Percentiles rank a stretch among this genome's conserved stretches.
Conservation (phyloP, 2,329 filamentous ascomycete genomes). For the Penicillium sp. region DNA sequence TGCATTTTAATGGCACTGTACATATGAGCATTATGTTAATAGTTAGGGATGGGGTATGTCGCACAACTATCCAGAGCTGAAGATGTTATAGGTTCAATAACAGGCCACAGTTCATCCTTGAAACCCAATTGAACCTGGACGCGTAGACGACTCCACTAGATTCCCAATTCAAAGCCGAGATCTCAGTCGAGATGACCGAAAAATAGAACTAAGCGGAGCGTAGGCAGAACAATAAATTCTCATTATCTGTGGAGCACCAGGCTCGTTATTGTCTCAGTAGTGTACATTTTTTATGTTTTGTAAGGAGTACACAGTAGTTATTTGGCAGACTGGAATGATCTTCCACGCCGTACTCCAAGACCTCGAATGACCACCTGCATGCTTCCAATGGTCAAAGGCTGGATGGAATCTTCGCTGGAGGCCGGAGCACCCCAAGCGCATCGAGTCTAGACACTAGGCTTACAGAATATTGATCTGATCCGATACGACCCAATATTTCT, state of each 20-base stretch:
- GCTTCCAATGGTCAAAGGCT: not conserved
- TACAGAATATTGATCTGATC: not conserved
- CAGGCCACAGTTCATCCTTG: not conserved
- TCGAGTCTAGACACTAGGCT: not conserved
- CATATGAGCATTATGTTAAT: not conserved
- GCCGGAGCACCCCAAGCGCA: too few species aligned
- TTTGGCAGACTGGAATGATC: not conserved
- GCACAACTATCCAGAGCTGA: too few species aligned
- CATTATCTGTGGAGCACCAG: not conserved
- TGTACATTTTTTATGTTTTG: not conserved
- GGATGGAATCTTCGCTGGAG: not conserved
- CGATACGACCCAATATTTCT: too few species aligned
- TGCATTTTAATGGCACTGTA: not conserved
- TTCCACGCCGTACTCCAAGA: not conserved
- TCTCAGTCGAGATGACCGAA: not conserved
- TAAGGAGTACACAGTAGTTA: not conserved
- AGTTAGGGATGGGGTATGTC: not conserved
- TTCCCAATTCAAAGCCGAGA: not conserved
- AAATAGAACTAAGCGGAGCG: not conserved
- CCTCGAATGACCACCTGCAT: not conserved
- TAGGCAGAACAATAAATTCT: slow-evolving; percentile 8
- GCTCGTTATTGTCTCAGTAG: not conserved
- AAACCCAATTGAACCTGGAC: not conserved
- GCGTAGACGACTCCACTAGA: slow-evolving; percentile 12
- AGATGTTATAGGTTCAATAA: not conserved